phyloP scores from a whole-genome alignment of 495 filamentous ascomycete species.

The Penicillium arizonense region DNA sequence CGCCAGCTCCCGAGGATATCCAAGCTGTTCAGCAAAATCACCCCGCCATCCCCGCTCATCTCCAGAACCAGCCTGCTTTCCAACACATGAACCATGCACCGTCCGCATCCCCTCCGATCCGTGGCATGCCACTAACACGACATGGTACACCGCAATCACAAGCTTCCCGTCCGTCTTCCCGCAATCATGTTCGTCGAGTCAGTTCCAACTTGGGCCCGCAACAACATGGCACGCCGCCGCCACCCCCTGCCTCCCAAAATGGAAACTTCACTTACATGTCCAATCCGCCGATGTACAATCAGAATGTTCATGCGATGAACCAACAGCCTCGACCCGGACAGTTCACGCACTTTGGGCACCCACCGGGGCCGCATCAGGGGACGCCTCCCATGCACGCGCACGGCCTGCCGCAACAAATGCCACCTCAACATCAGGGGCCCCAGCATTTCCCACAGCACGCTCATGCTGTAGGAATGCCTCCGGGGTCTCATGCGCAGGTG shows the following conservation, averaged over 20 bases:
- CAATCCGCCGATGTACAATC: conserved; percentile 81
- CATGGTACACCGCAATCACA: conserved; percentile 81
- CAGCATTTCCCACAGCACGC: conserved; percentile 44
- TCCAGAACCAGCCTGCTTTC: conserved; percentile 71
- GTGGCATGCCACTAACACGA: conserved; percentile 70
- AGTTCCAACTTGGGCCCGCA: conserved; percentile 74
- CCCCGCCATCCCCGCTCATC: conserved; percentile 66
- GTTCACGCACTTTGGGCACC: conserved; percentile 48
- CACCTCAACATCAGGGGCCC: conserved; percentile 30
- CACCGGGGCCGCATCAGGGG: conserved; percentile 32
- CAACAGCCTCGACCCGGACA: conserved; percentile 44
- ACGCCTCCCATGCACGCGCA: conserved; percentile 32
- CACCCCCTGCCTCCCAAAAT: conserved; percentile 64
- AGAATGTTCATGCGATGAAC: conserved; percentile 54
- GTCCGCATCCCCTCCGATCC: conserved; percentile 86
- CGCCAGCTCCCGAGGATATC: conserved; percentile 61
- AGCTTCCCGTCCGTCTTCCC: conserved; percentile 76
- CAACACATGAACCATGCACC: conserved; percentile 82
- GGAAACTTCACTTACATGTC: conserved; percentile 76
- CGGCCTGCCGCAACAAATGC: conserved; percentile 30
- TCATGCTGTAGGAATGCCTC: conserved; percentile 28
- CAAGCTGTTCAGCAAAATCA: conserved; percentile 41
- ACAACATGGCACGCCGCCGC: conserved; percentile 55
- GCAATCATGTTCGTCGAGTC: conserved; percentile 72
- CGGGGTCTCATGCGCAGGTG: conserved; percentile 51